Percentiles rank a stretch among this genome's conserved stretches.
phyloP scores from a whole-genome alignment of 106 monocot species.

The Triglochin maritima region DNA sequence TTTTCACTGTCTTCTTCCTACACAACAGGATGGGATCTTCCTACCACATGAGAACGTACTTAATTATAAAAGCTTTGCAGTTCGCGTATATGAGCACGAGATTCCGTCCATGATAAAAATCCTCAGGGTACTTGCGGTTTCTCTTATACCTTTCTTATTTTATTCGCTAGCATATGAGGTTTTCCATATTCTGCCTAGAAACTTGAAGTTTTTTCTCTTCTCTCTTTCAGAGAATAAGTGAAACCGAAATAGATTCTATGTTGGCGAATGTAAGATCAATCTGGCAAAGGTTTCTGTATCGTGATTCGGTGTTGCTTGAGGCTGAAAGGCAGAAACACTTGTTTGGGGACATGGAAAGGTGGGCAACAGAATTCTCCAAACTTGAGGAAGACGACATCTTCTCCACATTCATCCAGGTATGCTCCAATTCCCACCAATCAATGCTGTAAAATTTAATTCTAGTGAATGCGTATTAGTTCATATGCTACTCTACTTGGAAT shows the following conservation, averaged over 20 bases:
- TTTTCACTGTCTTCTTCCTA: not conserved
- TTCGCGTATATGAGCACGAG: constrained; percentile 69
- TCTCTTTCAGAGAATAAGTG: constrained; percentile 42
- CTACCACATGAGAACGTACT: constrained; percentile 90
- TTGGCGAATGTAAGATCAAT: constrained; percentile 9
- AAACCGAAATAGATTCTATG: constrained; percentile 36
- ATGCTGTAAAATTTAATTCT: not conserved
- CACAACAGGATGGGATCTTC: constrained; percentile 77
- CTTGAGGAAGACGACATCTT: constrained; percentile 22
- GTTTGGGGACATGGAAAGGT: constrained; percentile 5
- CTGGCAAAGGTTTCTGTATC: constrained; percentile 19
- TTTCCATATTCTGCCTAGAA: not conserved
- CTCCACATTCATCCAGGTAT: constrained; percentile 24
- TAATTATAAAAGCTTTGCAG: constrained; percentile 70
- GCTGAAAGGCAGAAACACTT: constrained; percentile 16
- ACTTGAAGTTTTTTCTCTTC: not conserved
- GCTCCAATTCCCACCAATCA: not conserved
- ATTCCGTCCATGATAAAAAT: constrained; percentile 64
- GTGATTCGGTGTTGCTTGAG: constrained; percentile 18
- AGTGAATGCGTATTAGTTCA: not conserved
- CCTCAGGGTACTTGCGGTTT: constrained; percentile 34
- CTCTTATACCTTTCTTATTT: not conserved
- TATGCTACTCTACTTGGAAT: not conserved
- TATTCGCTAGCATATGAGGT: not conserved
- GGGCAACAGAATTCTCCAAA: constrained; percentile 11